phyloP scores from a whole-genome alignment of 1,284 basidiomycete species.

The Farysia itapuensis region DNA sequence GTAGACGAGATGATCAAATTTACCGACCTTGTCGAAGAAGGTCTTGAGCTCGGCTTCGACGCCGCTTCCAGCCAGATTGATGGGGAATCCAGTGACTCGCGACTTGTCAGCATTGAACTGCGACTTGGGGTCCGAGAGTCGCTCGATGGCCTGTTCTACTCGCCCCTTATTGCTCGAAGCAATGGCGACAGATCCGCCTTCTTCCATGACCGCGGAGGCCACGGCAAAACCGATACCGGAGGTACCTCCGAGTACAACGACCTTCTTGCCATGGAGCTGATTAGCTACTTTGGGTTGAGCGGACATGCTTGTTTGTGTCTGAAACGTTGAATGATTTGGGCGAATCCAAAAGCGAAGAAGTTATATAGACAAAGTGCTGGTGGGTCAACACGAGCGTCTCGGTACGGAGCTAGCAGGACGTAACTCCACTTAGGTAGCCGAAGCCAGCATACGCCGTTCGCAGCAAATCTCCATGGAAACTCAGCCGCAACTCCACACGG shows the following conservation, averaged over 20 bases:
- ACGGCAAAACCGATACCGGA: constrained; percentile 37
- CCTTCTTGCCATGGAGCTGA: constrained; percentile 13
- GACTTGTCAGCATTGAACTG: constrained; percentile 35
- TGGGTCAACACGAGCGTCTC: no score
- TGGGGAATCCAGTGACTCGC: constrained; percentile 13
- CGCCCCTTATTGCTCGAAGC: constrained; percentile 8
- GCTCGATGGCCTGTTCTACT: constrained; percentile 11
- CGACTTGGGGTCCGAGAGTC: constrained; percentile 10
- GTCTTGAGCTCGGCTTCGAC: constrained; percentile 8
- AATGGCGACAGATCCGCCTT: constrained; percentile 31
- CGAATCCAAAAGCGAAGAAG: no score
- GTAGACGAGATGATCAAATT: constrained; percentile 33
- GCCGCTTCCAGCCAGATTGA: constrained; percentile 17
- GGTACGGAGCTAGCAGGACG: no score
- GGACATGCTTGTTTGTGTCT: constrained; percentile 1
- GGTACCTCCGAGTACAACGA: constrained; percentile 34
- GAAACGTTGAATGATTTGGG: no score
- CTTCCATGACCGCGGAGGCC: constrained; percentile 31
- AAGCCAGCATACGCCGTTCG: no score
- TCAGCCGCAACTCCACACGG: no score
- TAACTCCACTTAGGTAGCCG: no score
- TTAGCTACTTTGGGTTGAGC: neutral
- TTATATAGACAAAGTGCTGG: no score
- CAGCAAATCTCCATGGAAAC: no score
- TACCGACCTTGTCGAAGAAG: constrained; percentile 24